phyloP scores from a whole-genome alignment of 805 yeast genomes.

The Teunomyces funiuensis region DNA sequence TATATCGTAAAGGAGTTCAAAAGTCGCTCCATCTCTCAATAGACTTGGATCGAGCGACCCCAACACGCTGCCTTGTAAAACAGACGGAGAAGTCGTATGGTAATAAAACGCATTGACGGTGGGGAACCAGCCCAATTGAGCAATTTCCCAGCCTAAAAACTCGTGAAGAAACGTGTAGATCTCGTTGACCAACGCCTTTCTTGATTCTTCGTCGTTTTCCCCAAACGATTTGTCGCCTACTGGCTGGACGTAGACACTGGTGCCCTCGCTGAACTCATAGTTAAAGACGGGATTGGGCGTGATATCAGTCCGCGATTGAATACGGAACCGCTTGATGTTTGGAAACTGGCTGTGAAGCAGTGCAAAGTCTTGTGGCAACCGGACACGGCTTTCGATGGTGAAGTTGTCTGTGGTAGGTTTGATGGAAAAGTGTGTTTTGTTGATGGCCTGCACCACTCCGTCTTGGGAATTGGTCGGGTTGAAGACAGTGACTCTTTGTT shows the following conservation, averaged over 20 bases:
- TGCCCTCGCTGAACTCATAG: constrained; percentile 24
- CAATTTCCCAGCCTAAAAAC: constrained; percentile 19
- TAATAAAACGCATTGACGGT: constrained; percentile 30
- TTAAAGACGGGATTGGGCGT: constrained; percentile 22
- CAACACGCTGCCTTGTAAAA: constrained; percentile 1
- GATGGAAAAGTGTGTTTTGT: constrained; percentile 6
- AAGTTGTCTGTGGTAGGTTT: constrained; percentile 7
- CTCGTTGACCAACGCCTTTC: constrained; percentile 23
- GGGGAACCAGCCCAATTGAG: constrained; percentile 23
- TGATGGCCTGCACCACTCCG: constrained; percentile 16
- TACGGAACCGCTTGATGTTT: constrained; percentile 20
- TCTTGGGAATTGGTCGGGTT: constrained; percentile 27
- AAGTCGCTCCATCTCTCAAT: neutral
- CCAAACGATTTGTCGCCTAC: constrained; percentile 1
- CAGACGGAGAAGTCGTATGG: constrained; percentile 13
- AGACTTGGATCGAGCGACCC: neutral
- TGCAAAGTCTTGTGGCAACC: neutral
- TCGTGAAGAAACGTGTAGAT: constrained; percentile 13
- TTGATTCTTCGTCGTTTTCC: constrained; percentile 7
- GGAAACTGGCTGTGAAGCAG: constrained; percentile 9
- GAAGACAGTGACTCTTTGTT: constrained; percentile 33
- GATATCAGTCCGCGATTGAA: constrained; percentile 16
- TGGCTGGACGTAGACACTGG: constrained; percentile 33
- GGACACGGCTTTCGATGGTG: constrained; percentile 7
- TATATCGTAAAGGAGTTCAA: constrained; percentile 2